Base-by-base conservation (phyloP, 2,329 filamentous ascomycete species). In the Fusarium brachygibbosum region DNA sequence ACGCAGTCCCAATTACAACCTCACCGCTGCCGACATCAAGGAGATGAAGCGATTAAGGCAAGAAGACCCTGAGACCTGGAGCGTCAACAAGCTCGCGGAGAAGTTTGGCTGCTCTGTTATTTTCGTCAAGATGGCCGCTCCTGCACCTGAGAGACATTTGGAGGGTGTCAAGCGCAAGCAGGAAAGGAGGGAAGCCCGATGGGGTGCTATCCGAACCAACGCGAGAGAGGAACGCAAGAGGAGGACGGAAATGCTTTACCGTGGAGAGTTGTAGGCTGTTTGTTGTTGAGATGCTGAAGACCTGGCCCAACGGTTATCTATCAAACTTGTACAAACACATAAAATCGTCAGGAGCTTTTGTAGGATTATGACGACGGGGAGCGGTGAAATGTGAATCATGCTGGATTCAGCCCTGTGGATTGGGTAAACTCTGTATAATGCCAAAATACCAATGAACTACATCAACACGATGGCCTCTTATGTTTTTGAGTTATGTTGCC, bases 61-160 rank as follows among this genome's bases (percentile, higher is more conserved):
- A 25, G 76, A 80, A 42, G 85, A 90, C 72, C 88, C 88, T 2
- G 75, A 82, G 28, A 79, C 76, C 53, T 90, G 88, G 87, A 87
- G 81, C 64, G 85, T 88, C 44, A 75, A 75, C 37, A 79, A 78
- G 48, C 82, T 91, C 32, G 85, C 88, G 7, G 76, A 78, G 55
- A 85, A 85, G 75, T 90, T 85, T 76, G 77, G 84, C 52, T 90
- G 88, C 82, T 84, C 83, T 35, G 78, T 80, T 19, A 75, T 85
- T 45, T 90, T 90, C 72, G 82, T 90, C 61, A 84, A 85, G 76
- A 87, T 89, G 79, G 87, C 85, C 73, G 84, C 84, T 74, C 80
- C 83, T 56, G 81, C 86, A 23, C 79, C 82, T 35, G 63, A 70
- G 8, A 82, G 84, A 73, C 85, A 90, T 78, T 78, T 80, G 64